Percentiles rank a stretch among this genome's conserved stretches.
These are phyloP conservation scores for Clitoria ternatea DNA, from an alignment of 306 rosid species.

Conservation along the genomic window DNA sequence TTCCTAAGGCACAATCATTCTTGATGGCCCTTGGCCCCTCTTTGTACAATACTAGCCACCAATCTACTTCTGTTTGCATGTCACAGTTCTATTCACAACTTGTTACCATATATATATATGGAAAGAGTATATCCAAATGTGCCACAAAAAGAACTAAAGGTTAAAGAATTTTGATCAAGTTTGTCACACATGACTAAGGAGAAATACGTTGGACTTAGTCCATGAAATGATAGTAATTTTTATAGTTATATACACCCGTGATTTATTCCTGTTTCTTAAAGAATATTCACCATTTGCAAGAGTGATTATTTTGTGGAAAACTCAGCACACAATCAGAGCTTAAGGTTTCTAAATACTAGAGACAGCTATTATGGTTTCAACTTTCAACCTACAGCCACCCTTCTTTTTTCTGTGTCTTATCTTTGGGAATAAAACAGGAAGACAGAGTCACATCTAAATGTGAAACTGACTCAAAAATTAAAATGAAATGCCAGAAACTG, in stretches of 20 bases:
- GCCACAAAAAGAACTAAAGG: neutral
- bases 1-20: constrained; percentile 23
- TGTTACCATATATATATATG: neutral
- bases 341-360: constrained; percentile 4
- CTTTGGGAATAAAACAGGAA: neutral
- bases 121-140: neutral
- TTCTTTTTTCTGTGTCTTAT: neutral
- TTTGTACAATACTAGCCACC: constrained; percentile 10
- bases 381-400: constrained; percentile 28
- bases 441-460: constrained; percentile 26
- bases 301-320: constrained; percentile 11
- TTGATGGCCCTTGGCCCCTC: constrained; percentile 28
- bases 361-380: constrained; percentile 15
- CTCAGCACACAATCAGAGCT: constrained; percentile 6
- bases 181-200: constrained; percentile 26
- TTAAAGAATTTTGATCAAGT: neutral
- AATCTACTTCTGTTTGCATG: constrained; percentile 2
- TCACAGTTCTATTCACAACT: constrained; percentile 14
- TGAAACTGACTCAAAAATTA: constrained; percentile 18
- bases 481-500: constrained; percentile 20
- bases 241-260: constrained; percentile 16
- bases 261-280: constrained; percentile 22
- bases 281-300: constrained; percentile 3
- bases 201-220: neutral
- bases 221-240: neutral